phyloP scores from a whole-genome alignment of 208 protist genomes.

The Trypanosoma congolense region DNA sequence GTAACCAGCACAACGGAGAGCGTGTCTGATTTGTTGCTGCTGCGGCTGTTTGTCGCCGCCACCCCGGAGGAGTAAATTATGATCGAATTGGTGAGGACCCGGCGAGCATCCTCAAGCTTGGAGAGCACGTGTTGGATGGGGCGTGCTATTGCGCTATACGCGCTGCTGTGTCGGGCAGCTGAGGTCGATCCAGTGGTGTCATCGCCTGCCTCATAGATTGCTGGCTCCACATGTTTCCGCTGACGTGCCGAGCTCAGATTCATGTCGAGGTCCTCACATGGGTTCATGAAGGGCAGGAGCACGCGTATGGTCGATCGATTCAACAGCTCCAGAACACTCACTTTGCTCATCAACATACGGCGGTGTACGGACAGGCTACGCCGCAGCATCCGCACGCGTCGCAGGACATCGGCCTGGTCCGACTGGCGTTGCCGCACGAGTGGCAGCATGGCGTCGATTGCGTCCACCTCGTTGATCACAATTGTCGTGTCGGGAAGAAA shows the following conservation, averaged over 20 bases:
- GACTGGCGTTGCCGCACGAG: conserved; percentile 38
- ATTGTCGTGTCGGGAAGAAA: conserved; percentile 43
- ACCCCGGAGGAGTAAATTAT: conserved; percentile 61
- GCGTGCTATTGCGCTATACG: conserved; percentile 14
- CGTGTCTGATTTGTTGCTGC: conserved; percentile 45
- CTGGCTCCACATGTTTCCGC: no score
- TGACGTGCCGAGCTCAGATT: no score
- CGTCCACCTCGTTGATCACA: conserved; percentile 53
- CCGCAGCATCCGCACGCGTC: conserved; percentile 53
- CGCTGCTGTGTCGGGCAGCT: neutral
- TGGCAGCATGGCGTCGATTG: conserved; percentile 61
- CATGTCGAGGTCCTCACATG: neutral
- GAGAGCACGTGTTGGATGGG: conserved; percentile 24
- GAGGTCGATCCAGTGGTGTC: no score
- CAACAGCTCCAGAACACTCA: conserved; percentile 39
- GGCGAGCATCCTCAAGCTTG: conserved; percentile 41
- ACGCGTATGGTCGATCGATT: conserved; percentile 28
- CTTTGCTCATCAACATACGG: conserved; percentile 44
- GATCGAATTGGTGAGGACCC: conserved; percentile 49
- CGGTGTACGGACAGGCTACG: conserved; percentile 41
- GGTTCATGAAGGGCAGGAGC: conserved; percentile 26
- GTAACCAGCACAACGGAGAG: conserved; percentile 40
- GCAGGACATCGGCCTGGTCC: conserved; percentile 62
- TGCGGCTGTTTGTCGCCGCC: conserved; percentile 27
- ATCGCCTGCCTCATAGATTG: no score